Base-by-base conservation (phyloP, 495 filamentous ascomycete genomes). In the Hypoxylon rickii region DNA sequence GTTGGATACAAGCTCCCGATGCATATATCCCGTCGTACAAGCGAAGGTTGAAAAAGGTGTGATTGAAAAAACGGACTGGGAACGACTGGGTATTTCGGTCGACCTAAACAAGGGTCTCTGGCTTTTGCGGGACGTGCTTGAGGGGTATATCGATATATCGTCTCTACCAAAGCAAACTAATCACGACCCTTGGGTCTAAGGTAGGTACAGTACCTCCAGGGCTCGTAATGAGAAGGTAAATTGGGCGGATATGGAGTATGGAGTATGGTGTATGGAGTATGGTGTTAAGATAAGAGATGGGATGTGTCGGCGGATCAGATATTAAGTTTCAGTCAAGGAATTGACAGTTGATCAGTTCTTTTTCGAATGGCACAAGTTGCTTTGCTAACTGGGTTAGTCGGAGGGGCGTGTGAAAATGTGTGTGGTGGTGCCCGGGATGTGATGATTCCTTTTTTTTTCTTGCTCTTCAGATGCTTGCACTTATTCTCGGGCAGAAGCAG, bases 401-500 rank as follows among this genome's bases (percentile, higher is more conserved):
- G 40, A 48, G 12, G 37, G 46, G 16, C 37, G 42, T 38, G 13
- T 43, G n/a, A n/a, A n/a, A 26, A 42, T 52, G 46, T 37, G 36
- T 43, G 54, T 51, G 24, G 3, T 22, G 50, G 43, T 39, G 29
- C 13, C 29, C 32, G 32, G 56, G 36, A 22, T 20, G 44, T 36
- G 33, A 7, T 26, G 31, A n/a, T n/a, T n/a, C 43, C 38, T 61
- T 50, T 51, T 42, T 20, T 45, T 21, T 12, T 22, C 39, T 37
- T 24, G 33, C 48, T 58, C 38, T 52, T 48, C n/a, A n/a, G n/a
- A n/a, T n/a, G n/a, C n/a, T n/a, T n/a, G n/a, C n/a, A n/a, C n/a
- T 55, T 55, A 47, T 55, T 51, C 22, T 58, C 49, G 52, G 52
- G 52, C 58, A 62, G 52, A 56, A 56, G 60, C 52, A 64, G 54